Conservation (phyloP, 306 rosid species). For the Aeschynomene evenia region DNA sequence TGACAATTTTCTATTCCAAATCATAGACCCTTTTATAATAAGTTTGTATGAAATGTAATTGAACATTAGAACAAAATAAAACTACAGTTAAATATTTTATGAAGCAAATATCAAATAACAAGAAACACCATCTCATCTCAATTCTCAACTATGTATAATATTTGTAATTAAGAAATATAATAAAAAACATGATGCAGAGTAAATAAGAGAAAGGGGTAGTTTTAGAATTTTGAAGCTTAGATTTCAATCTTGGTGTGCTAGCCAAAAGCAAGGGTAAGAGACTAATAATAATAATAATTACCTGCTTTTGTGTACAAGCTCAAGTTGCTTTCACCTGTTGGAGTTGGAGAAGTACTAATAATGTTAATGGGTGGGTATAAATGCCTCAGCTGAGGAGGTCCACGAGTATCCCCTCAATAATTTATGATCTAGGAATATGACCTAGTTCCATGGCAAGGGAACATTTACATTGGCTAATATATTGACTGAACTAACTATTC, state of each 20-base stretch:
- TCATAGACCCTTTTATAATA: neutral
- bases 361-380: neutral
- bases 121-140: neutral
- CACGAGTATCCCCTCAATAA: neutral
- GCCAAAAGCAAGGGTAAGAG: neutral
- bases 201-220: neutral
- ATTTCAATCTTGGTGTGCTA: neutral
- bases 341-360: neutral
- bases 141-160: neutral
- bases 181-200: neutral
- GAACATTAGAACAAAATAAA: neutral
- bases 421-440: neutral
- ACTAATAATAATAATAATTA: neutral
- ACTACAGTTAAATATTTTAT: neutral
- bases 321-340: neutral
- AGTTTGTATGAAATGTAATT: neutral
- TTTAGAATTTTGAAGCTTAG: neutral
- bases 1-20: neutral
- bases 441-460: neutral
- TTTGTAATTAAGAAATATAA: neutral
- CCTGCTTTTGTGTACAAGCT: neutral
- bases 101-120: neutral
- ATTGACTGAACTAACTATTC: neutral
- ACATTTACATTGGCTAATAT: neutral
- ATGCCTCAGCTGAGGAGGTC: neutral